Evolutionary conservation across 371 early-diverging fungal genomes (phyloP).

Genomic region (Capniomyces stellatus): DNA sequence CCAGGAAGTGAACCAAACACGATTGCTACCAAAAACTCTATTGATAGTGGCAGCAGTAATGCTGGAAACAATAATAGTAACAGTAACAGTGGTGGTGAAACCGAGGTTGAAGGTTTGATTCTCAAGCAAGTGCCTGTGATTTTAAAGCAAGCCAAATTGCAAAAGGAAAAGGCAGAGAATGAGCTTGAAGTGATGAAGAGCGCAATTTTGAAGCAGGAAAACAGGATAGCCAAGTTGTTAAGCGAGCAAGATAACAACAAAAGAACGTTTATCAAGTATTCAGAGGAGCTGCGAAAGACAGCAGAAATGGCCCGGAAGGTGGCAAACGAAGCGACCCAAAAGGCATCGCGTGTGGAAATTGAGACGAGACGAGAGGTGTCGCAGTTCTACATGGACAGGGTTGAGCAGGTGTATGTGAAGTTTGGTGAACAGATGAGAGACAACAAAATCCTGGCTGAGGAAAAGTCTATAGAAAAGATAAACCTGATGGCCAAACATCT

Average conservation of each 20-base stretch:
- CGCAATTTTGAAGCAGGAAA: neutral
- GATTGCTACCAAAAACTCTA: too few species aligned
- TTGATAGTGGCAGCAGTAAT: too few species aligned
- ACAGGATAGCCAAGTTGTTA: neutral
- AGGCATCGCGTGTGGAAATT: slow-evolving; percentile 32
- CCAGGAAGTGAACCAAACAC: too few species aligned
- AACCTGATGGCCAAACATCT: neutral
- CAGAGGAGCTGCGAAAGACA: slow-evolving; percentile 10
- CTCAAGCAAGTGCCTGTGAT: neutral
- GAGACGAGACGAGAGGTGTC: slow-evolving; percentile 33
- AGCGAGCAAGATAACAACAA: slow-evolving; percentile 28
- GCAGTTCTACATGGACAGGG: slow-evolving; percentile 12
- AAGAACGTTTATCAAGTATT: slow-evolving; percentile 29
- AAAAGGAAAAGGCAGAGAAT: neutral
- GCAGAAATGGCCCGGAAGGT: slow-evolving; percentile 5
- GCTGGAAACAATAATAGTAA: too few species aligned
- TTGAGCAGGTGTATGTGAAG: slow-evolving; percentile 16
- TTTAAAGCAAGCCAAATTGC: neutral
- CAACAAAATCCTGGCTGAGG: neutral
- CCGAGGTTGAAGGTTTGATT: too few species aligned
- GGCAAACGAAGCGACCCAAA: slow-evolving; percentile 29
- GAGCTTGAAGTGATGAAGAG: neutral
- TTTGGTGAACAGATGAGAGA: neutral
- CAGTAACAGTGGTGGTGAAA: too few species aligned
- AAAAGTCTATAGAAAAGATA: neutral